phyloP scores from a whole-genome alignment of 1,284 basidiomycete species.

The Neonothopanus nambi region DNA sequence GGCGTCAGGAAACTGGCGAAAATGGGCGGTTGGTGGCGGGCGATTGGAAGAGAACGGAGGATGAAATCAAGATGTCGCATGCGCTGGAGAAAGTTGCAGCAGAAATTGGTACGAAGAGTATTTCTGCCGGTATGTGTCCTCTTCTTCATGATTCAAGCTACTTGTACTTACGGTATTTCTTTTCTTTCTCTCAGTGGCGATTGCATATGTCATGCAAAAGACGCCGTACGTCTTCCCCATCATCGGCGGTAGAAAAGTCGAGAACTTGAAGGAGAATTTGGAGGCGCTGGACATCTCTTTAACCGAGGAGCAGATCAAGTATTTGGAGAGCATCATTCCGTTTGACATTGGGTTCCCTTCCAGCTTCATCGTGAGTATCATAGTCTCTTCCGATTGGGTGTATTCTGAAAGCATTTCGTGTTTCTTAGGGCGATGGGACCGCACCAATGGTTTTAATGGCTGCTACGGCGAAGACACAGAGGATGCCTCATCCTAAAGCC shows the following conservation, averaged over 20 bases:
- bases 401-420: no score
- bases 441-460: background rate
- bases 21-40: constrained; percentile 26
- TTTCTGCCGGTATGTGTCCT: constrained; percentile 22
- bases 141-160: no score
- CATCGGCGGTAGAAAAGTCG: constrained; percentile 43
- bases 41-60: constrained; percentile 2
- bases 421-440: no score
- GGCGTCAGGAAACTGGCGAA: constrained; percentile 33
- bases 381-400: no score
- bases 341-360: constrained; percentile 41
- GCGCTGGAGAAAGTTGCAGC: constrained; percentile 12
- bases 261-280: constrained; percentile 42
- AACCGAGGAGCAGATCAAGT: constrained; percentile 37
- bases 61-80: constrained; percentile 5
- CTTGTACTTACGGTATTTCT: no score
- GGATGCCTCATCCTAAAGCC: background rate
- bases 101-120: constrained; percentile 30
- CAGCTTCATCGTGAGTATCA: constrained; percentile 10
- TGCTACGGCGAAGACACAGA: background rate
- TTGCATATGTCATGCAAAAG: constrained; percentile 1
- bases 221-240: constrained; percentile 17
- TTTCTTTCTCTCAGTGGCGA: no score
- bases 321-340: constrained; percentile 34
- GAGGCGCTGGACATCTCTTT: constrained; percentile 40